phyloP scores from a whole-genome alignment of 169 alveolate species.

The Eimeria mitis region DNA sequence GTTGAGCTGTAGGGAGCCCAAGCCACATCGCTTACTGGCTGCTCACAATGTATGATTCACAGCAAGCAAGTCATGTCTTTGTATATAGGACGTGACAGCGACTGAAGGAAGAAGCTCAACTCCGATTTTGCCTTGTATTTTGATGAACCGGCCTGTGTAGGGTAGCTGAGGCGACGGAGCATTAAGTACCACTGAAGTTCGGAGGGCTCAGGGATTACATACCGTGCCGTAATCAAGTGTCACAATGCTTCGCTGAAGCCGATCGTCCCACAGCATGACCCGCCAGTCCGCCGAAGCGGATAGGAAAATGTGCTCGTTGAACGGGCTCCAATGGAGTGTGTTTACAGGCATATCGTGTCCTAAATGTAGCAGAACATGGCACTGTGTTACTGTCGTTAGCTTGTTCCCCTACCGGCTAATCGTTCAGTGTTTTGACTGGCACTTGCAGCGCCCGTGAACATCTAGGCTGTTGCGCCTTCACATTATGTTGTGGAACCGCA shows the following conservation, averaged over 20 bases:
- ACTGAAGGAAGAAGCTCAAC: not conserved
- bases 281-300: slow-evolving; percentile 98
- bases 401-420: not conserved
- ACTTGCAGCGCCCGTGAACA: not conserved
- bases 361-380: not conserved
- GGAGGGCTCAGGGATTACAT: not conserved
- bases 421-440: not conserved
- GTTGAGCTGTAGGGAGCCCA: slow-evolving; percentile 98
- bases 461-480: not conserved
- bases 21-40: slow-evolving; percentile 96
- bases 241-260: slow-evolving; percentile 90
- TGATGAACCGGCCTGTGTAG: not conserved
- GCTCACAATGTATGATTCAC: not conserved
- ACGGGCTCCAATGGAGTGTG: slow-evolving; percentile 96
- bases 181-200: not conserved
- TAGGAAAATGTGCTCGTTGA: slow-evolving; percentile 95
- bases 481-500: not conserved
- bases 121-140: not conserved
- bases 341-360: slow-evolving; percentile 96
- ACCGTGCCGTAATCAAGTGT: slow-evolving; percentile 93
- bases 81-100: not conserved
- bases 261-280: slow-evolving; percentile 96
- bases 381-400: too few relatives aligned
- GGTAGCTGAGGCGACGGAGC: not conserved
- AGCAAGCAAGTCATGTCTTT: not conserved